Percentiles rank a stretch among this genome's conserved stretches.
phyloP scores from a whole-genome alignment of 495 filamentous ascomycete genomes.

The Xylaria telfairii region DNA sequence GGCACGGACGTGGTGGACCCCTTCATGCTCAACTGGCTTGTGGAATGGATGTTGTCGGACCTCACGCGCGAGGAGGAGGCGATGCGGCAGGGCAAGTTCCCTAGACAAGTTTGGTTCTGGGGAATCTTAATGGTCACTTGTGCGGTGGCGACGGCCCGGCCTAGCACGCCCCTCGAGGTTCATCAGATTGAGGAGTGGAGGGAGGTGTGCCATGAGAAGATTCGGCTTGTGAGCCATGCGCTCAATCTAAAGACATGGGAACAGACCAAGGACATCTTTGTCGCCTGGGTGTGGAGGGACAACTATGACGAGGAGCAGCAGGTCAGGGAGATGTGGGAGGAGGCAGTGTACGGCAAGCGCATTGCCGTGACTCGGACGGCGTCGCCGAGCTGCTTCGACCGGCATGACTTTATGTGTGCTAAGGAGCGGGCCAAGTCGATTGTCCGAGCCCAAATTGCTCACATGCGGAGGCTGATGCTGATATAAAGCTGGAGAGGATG shows the following conservation, averaged over 20 bases:
- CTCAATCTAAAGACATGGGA: slow-evolving; percentile 29
- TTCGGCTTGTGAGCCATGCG: slow-evolving; percentile 27
- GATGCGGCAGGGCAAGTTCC: slow-evolving; percentile 28
- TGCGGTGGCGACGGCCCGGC: slow-evolving; percentile 26
- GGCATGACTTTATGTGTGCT: slow-evolving; percentile 27
- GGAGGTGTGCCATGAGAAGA: slow-evolving; percentile 28
- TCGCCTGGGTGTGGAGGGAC: slow-evolving; percentile 27
- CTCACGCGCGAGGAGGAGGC: slow-evolving; percentile 27
- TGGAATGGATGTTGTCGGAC: slow-evolving; percentile 28
- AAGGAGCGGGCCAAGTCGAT: slow-evolving; percentile 28
- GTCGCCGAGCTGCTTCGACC: slow-evolving; percentile 25
- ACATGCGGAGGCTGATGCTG: slow-evolving; percentile 26
- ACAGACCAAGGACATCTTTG: slow-evolving; percentile 25
- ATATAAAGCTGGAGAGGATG: background rate
- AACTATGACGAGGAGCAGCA: slow-evolving; percentile 29
- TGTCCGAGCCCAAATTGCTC: slow-evolving; percentile 23
- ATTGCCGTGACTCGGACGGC: slow-evolving; percentile 25
- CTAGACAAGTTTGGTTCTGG: slow-evolving; percentile 29
- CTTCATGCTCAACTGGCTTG: slow-evolving; percentile 28
- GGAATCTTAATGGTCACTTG: slow-evolving; percentile 27
- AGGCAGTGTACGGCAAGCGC: slow-evolving; percentile 23
- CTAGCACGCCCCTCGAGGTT: slow-evolving; percentile 24
- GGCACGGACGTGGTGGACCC: slow-evolving; percentile 27
- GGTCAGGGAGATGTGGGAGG: slow-evolving; percentile 29
- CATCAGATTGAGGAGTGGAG: slow-evolving; percentile 28